Evolutionary conservation across 768 basidiomycete species (phyloP).

Genomic region (Xerocomus spinulosus): DNA sequence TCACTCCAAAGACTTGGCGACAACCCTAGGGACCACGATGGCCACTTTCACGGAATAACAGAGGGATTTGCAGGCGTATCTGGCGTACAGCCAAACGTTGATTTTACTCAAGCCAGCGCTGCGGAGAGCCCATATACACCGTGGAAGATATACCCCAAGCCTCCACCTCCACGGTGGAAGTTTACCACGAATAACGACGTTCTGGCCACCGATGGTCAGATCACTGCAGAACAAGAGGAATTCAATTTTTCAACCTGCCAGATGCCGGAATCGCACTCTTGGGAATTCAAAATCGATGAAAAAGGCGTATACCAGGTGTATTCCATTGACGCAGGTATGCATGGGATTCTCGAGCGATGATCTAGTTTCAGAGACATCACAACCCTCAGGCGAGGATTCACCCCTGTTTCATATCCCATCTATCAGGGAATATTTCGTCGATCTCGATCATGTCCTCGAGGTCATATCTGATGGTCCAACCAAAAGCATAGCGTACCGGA

Average conservation of each 20-base stretch:
- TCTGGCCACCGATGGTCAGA: conserved; percentile 37
- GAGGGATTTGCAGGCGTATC: conserved; percentile 58
- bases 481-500: conserved; percentile 90
- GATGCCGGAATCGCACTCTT: conserved; percentile 64
- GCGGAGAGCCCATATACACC: conserved; percentile 39
- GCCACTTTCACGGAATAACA: conserved; percentile 63
- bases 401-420: conserved; percentile 77
- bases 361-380: neutral
- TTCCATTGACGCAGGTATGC: conserved; percentile 22
- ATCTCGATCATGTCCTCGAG: conserved; percentile 84
- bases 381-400: conserved; percentile 35
- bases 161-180: conserved; percentile 96
- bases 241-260: conserved; percentile 70
- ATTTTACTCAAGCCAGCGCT: conserved; percentile 27
- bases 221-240: conserved; percentile 34
- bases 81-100: conserved; percentile 62
- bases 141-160: conserved; percentile 90
- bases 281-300: conserved; percentile 71
- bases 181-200: conserved; percentile 55
- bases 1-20: conserved; percentile 93
- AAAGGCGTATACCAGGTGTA: conserved; percentile 92
- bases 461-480: conserved; percentile 95
- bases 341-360: neutral
- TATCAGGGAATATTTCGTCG: conserved; percentile 92
- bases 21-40: conserved; percentile 90